Percentiles rank a stretch among this genome's conserved stretches.
phyloP scores from a whole-genome alignment of 345 rosid genomes.

The Linum trigynum region DNA sequence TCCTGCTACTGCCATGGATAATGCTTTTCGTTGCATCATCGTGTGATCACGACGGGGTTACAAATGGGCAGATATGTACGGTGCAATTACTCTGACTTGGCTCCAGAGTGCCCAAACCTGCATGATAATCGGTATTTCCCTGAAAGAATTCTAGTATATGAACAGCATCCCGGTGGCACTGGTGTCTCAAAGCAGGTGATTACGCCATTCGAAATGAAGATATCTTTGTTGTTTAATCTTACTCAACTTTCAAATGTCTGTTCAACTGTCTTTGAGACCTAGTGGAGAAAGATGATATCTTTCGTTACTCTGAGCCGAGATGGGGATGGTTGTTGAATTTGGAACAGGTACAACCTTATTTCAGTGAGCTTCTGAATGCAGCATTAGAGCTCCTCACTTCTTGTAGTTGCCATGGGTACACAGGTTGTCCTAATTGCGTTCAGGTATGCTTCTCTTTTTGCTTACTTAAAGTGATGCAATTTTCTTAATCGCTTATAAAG shows the following conservation, averaged over 20 bases:
- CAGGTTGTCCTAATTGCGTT: slow-evolving; percentile 78
- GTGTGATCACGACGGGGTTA: slow-evolving; percentile 6
- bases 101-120: slow-evolving; percentile 83
- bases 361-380: slow-evolving; percentile 54
- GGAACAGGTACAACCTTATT: slow-evolving; percentile 60
- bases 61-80: slow-evolving; percentile 43
- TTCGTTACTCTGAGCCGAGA: slow-evolving; percentile 5
- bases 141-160: slow-evolving; percentile 73
- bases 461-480: neutral
- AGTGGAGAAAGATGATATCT: neutral
- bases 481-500: neutral
- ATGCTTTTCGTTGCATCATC: neutral
- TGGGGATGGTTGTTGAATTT: slow-evolving; percentile 8
- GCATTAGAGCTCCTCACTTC: slow-evolving; percentile 64
- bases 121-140: slow-evolving; percentile 47
- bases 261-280: neutral
- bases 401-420: slow-evolving; percentile 49
- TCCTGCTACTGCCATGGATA: neutral
- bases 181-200: slow-evolving; percentile 73
- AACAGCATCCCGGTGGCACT: slow-evolving; percentile 87
- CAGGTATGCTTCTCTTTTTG: slow-evolving; percentile 34
- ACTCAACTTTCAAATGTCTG: neutral
- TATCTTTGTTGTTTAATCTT: neutral
- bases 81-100: slow-evolving; percentile 81
- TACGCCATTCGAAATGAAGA: slow-evolving; percentile 2